Conservation (phyloP, 208 protist species). For the Entamoeba dispar region DNA sequence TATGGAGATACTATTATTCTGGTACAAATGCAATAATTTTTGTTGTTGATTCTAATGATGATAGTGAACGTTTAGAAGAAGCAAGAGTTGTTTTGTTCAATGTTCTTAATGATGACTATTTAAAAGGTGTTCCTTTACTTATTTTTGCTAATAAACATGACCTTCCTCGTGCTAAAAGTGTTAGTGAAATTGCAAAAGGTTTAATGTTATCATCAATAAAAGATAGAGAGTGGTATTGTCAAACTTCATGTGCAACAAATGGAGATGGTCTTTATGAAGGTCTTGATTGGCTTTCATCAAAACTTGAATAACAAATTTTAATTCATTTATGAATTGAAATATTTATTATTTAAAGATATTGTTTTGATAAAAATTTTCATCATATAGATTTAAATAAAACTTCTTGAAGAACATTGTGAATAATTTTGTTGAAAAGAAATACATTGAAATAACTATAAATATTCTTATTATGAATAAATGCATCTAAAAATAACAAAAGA, state of each 20-base stretch:
- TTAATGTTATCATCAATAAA: background rate
- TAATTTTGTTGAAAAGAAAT: too few species aligned
- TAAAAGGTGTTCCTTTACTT: slow-evolving; percentile 9
- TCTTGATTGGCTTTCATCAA: background rate
- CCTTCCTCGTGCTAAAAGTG: background rate
- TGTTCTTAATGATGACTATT: background rate
- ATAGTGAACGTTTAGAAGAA: background rate
- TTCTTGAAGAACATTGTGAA: too few species aligned
- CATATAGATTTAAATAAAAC: too few species aligned
- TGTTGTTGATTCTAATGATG: slow-evolving; percentile 20
- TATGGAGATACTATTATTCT: slow-evolving; percentile 19
- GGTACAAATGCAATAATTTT: slow-evolving; percentile 8
- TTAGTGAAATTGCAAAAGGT: background rate
- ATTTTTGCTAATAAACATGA: slow-evolving; percentile 29
- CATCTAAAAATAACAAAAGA: too few species aligned
- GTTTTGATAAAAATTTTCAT: too few species aligned
- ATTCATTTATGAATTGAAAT: too few species aligned
- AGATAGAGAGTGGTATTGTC: background rate
- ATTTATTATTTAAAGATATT: too few species aligned
- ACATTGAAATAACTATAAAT: too few species aligned
- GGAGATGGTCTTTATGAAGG: background rate
- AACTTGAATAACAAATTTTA: background rate
- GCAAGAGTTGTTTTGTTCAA: background rate
- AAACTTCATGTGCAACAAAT: background rate
- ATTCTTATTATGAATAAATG: too few species aligned